Base-by-base conservation (phyloP, 805 yeast species). In the Tetrapisispora nanseiensis region DNA sequence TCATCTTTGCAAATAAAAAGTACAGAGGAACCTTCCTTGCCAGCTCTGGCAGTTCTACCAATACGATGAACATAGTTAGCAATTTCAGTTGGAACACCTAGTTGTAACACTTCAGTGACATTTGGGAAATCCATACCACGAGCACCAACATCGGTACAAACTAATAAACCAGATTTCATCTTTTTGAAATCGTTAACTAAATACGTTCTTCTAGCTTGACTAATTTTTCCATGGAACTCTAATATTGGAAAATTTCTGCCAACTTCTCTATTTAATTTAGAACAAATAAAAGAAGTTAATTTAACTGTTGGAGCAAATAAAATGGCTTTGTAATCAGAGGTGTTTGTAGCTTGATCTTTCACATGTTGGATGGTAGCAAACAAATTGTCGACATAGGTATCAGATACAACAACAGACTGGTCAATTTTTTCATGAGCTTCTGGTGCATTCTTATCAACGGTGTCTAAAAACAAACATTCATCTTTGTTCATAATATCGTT, bases 41-140 rank as follows among this genome's bases (percentile, higher is more conserved):
- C 96, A 42, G 89, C 95, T 66, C 97, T 78, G 33, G 95, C 97
- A 13, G 97, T 90, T 71, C 97, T 80, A 46, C 97, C 97, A 56
- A 90, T 81, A 63, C 95, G 81, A 66, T 90, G 97, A 45, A 87
- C 78, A 59, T 89, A 87, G 48, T 82, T 81, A n/a, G 89, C 76
- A 20, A 78, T 64, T 44, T 80, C 85, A 37, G 71, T 65, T 46
- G 92, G 85, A n/a, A 80, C 72, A 50, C 90, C 84, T 42, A 86
- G 62, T 67, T 90, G 97, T 52, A 83, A 67, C 40, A 90, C 97
- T 57, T 86, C 85, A 21, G 86, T 66, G 23, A 90, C 94, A 52
- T 77, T 76, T 43, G 89, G 92, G 72, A 90, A 85, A 68, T 90
- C 97, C 82, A 90, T 80, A 51, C 97, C 97, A 66, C 97, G 78